Evolutionary conservation across 495 filamentous ascomycete genomes (phyloP).

Genomic region (Extremus antarcticus): DNA sequence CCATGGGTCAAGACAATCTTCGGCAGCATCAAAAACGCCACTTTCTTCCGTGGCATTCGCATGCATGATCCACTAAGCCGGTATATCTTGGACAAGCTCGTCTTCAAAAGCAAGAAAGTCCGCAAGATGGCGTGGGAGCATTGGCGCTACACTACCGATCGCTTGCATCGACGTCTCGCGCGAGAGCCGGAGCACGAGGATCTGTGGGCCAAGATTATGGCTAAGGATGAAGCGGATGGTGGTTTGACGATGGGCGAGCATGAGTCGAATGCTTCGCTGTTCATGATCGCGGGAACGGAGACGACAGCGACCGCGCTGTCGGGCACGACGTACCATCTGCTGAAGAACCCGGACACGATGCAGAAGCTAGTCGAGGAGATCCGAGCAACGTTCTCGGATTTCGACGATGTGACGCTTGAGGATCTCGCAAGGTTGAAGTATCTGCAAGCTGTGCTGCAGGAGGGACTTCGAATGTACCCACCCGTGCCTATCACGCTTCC

Average conservation of each 20-base stretch:
- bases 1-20: conserved; percentile 13
- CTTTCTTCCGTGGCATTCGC: conserved; percentile 1
- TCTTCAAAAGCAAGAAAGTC: conserved; percentile 8
- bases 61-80: neutral
- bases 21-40: conserved; percentile 7
- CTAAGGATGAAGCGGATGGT: conserved; percentile 1
- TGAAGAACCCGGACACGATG: conserved; percentile 11
- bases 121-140: neutral
- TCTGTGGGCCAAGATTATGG: conserved; percentile 16
- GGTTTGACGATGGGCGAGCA: conserved; percentile 9
- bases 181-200: conserved; percentile 6
- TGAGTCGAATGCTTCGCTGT: conserved; percentile 8
- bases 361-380: conserved; percentile 14
- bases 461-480: conserved; percentile 21
- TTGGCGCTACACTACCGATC: conserved; percentile 6
- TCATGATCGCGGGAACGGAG: conserved; percentile 22
- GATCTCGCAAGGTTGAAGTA: conserved; percentile 16
- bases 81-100: conserved; percentile 1
- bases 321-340: conserved; percentile 18
- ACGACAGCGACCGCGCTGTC: conserved; percentile 19
- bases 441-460: conserved; percentile 18
- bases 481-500: conserved; percentile 13
- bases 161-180: conserved; percentile 15
- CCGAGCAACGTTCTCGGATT: conserved; percentile 7
- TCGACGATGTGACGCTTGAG: conserved; percentile 18